Percentiles rank a stretch among this genome's conserved stretches.
Conservation (phyloP, 1,139 yeast species). For the Geotrichum klebahnii region DNA sequence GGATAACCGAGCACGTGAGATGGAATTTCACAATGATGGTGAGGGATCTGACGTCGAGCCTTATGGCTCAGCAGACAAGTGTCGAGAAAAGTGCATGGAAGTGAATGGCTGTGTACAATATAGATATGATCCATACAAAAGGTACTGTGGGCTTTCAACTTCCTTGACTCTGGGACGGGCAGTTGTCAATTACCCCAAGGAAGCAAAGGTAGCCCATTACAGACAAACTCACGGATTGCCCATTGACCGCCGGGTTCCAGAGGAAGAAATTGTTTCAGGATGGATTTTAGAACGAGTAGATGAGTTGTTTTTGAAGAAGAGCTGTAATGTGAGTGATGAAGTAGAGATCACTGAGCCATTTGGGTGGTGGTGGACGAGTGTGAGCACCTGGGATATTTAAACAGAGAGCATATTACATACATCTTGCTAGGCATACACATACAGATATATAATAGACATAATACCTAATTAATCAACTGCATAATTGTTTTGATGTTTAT, state of each 20-base stretch:
- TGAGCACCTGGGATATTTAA: background rate
- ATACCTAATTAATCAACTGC: background rate
- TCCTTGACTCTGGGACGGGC: conserved; percentile 19
- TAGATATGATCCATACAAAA: conserved; percentile 26
- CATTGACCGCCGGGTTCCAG: conserved; percentile 13
- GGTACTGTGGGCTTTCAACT: conserved; percentile 26
- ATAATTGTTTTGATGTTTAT: background rate
- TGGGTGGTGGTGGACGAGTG: conserved; percentile 21
- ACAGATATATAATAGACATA: no score
- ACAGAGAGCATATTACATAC: no score
- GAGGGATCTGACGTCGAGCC: conserved; percentile 24
- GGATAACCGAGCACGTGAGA: conserved; percentile 29
- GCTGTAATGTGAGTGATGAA: background rate
- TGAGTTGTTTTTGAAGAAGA: background rate
- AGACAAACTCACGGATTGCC: background rate
- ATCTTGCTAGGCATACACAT: no score
- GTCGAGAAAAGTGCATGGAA: conserved; percentile 30
- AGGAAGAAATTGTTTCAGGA: conserved; percentile 18
- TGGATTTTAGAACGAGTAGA: conserved; percentile 17
- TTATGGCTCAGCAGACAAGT: conserved; percentile 26
- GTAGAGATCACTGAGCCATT: conserved; percentile 3
- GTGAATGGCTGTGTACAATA: conserved; percentile 31
- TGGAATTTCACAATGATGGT: conserved; percentile 19
- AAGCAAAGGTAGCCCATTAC: background rate
- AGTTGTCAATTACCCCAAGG: conserved; percentile 14